Evolutionary conservation across 1,284 basidiomycete species (phyloP), one percentile per base, ranked within the genome.

Genomic region (Coniferiporia weirii): DNA sequence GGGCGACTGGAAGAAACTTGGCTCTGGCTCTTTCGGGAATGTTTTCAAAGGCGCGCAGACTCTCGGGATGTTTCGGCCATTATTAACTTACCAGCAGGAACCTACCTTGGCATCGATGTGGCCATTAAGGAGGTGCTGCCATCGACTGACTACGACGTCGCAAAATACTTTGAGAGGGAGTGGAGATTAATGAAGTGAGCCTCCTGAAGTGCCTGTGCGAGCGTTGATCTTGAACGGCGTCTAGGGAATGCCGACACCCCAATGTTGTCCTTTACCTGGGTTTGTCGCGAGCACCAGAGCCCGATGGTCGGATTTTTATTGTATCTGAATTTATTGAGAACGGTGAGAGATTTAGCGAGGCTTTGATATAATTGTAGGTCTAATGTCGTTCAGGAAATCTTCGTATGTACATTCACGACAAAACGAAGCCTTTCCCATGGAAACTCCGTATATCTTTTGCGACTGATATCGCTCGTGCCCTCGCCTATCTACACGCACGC

Each of bases 121-220:
- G 95, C 95, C 40, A 93, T 98, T 75, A 98, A 98, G 74, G 95
- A 96, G 74, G 91, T 97, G 2, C 79, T 95, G 2, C 91, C 93
- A 0, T 93, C 89, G 13, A 91, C 77, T 13, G 90, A 90, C 65
- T 96, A 97, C 72, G 92, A 96, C 67, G 91, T 98, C 27, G 83
- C 89, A 68, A 99, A 99, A 75, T 98, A 98, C 76, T 97, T 98
- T 73, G 93, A 96, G 69, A 84, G 96, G 38, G 96, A 99, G 79
- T 97, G 95, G 89, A 84, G 93, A 34, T 83, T 98, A 47, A 95
- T 98, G 93, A 93, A 93, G 79, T 83, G 64, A 61, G 70, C 69
- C 32, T 12, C 20, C 7, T 51, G 44, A 8, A 9, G 12, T 20
- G 19, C 52, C 4, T 22, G 10, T 45, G 35, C 15, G 17, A 57